Percentiles rank a stretch among this genome's conserved stretches.
phyloP scores from a whole-genome alignment of 129 eudicot genomes.

The Mikania micrantha region DNA sequence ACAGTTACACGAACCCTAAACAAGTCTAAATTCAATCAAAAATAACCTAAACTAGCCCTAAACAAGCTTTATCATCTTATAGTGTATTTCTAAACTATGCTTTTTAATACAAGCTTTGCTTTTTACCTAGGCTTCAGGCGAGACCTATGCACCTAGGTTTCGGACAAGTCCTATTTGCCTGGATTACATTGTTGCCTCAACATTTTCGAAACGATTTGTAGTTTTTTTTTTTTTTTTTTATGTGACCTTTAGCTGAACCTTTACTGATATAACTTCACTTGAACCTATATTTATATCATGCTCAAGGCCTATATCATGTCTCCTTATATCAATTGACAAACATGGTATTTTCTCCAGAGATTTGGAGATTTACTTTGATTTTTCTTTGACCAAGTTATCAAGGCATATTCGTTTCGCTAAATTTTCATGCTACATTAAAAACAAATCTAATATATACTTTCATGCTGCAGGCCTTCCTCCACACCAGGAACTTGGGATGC shows the following conservation, averaged over 20 bases:
- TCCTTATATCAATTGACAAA: not conserved
- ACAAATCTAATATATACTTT: constrained; percentile 3
- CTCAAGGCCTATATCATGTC: not conserved
- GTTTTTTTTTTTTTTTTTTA: not conserved
- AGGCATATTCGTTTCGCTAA: not conserved
- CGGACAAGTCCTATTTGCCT: too few species aligned
- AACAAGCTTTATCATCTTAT: too few species aligned
- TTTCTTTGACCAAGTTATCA: not conserved
- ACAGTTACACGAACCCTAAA: too few species aligned
- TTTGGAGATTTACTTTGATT: not conserved
- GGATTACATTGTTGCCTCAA: not conserved
- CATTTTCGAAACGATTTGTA: not conserved
- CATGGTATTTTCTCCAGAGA: not conserved
- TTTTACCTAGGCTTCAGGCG: too few species aligned
- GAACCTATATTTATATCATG: too few species aligned
- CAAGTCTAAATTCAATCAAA: too few species aligned
- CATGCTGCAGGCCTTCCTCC: constrained; percentile 74
- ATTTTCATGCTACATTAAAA: not conserved
- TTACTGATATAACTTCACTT: not conserved
- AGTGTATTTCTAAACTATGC: too few species aligned
- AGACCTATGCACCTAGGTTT: too few species aligned
- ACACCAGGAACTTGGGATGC: constrained; percentile 97
- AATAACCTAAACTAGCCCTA: too few species aligned
- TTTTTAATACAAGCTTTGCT: too few species aligned
- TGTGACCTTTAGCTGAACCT: not conserved